A percentile compares a stretch with the other conserved stretches of the same genome.
These are phyloP conservation scores for Trichophaea hybrida DNA, from an alignment of 2,329 filamentous ascomycete species.

Conservation along the genomic window DNA sequence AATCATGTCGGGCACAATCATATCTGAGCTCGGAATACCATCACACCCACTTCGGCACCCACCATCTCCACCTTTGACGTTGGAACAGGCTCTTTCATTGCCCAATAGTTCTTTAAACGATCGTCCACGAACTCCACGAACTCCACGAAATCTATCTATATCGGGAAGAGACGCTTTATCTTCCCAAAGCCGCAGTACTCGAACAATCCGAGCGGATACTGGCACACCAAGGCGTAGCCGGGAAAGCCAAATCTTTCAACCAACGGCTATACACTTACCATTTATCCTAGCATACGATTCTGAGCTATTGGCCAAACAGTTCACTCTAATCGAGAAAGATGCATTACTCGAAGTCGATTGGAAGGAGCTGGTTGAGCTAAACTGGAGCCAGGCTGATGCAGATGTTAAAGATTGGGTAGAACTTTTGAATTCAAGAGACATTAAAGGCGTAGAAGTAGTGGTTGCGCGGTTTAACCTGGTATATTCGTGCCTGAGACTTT, in stretches of 20 bases:
- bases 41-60: constrained; percentile 29
- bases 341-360: constrained; percentile 75
- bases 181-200: neutral
- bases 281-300: constrained; percentile 73
- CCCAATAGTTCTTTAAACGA: constrained; percentile 1
- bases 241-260: constrained; percentile 16
- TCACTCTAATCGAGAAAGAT: constrained; percentile 75
- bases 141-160: neutral
- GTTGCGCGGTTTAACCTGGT: constrained; percentile 69
- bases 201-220: neutral
- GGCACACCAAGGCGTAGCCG: neutral
- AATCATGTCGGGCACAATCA: constrained; percentile 25
- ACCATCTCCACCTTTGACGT: constrained; percentile 25
- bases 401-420: constrained; percentile 66
- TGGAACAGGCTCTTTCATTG: constrained; percentile 16
- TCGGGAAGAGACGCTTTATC: neutral
- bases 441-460: constrained; percentile 65
- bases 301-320: constrained; percentile 63
- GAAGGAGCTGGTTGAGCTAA: constrained; percentile 73
- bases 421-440: constrained; percentile 57
- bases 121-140: neutral
- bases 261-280: constrained; percentile 48
- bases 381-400: constrained; percentile 58
- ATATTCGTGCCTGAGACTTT: constrained; percentile 2
- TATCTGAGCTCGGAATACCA: constrained; percentile 27